A percentile compares a stretch with the other conserved stretches of the same genome.
phyloP scores from a whole-genome alignment of 495 filamentous ascomycete genomes.

The Talaromyces nanjingensis region DNA sequence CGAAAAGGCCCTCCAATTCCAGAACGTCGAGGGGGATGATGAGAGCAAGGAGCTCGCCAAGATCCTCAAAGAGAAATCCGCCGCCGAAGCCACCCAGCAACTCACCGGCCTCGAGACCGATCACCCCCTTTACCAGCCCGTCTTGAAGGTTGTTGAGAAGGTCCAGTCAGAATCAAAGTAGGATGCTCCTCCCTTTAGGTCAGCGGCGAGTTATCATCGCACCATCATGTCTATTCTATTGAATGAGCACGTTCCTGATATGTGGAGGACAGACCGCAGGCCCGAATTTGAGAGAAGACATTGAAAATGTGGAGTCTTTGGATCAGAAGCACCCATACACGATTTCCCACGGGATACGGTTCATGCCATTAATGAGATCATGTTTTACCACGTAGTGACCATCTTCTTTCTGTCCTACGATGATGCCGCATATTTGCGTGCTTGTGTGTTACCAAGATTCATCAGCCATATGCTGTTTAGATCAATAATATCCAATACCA shows the following conservation, averaged over 20 bases:
- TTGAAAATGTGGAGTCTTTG: neutral
- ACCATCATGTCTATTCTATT: neutral
- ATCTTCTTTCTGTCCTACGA: slow-evolving; percentile 18
- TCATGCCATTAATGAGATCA: neutral
- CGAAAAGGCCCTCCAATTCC: slow-evolving; percentile 86
- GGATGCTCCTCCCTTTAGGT: slow-evolving; percentile 6
- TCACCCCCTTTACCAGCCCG: slow-evolving; percentile 65
- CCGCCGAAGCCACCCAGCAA: slow-evolving; percentile 62
- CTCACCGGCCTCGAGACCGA: slow-evolving; percentile 66
- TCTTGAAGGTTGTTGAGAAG: slow-evolving; percentile 67
- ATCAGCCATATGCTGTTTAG: neutral
- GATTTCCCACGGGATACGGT: neutral
- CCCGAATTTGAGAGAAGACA: slow-evolving; percentile 4
- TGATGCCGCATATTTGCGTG: neutral
- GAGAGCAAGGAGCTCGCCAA: slow-evolving; percentile 77
- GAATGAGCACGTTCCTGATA: slow-evolving; percentile 3
- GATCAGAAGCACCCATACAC: neutral
- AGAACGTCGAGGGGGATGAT: slow-evolving; percentile 81
- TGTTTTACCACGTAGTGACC: neutral
- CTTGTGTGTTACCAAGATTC: neutral
- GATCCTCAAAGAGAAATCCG: slow-evolving; percentile 63
- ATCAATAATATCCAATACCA: neutral
- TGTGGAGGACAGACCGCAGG: slow-evolving; percentile 6
- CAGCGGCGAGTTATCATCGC: neutral
- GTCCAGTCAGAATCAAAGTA: slow-evolving; percentile 54